Evolutionary conservation across 2,329 filamentous ascomycete genomes (phyloP), one percentile per base, ranked within the genome.

Genomic region (Aureobasidium sp.): DNA sequence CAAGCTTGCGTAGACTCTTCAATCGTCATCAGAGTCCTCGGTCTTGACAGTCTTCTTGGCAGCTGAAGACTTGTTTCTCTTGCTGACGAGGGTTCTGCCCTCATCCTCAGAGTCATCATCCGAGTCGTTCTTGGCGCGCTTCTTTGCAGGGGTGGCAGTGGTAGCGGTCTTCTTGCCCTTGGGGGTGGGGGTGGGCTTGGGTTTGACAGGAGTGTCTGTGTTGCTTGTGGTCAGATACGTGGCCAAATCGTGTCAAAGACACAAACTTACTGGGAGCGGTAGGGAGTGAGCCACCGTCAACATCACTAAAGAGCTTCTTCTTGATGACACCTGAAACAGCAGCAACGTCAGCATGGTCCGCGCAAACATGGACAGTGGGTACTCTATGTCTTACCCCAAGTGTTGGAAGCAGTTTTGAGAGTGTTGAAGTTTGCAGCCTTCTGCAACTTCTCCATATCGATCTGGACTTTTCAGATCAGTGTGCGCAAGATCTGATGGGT

Each of bases 401-500:
- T 69, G 67, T 74, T 74, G 61, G 63, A 56, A 4, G 68, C 64
- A 14, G 69, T 72, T 65, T 73, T 73, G 31, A 47, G 35, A 22
- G 70, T 70, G 57, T 70, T 70, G 67, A 73, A 73, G 3, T 62
- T 68, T 39, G 61, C 70, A 27, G 61, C 48, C 45, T 64, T 62
- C 14, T 48, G 54, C 56, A 73, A 65, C 63, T 68, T 70, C 12
- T 68, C 63, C 45, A 71, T 68, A 66, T 74, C 71, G 64, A 73
- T 62, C 29, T 65, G 22, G 9, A 27, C 19, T 37, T 39, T 31
- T 58, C 9, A 58, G 42, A 6, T 42, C 24, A 22, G 12, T 33
- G 45, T 14, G 33, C n/a, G 19, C 3, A 27, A 45, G 14, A 33
- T 2, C 14, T 42, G 11, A 15, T 19, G 15, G 27, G 37, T 17